Evolutionary conservation across 2,329 filamentous ascomycete species (phyloP).

Genomic region (Nannizzia gypsea): DNA sequence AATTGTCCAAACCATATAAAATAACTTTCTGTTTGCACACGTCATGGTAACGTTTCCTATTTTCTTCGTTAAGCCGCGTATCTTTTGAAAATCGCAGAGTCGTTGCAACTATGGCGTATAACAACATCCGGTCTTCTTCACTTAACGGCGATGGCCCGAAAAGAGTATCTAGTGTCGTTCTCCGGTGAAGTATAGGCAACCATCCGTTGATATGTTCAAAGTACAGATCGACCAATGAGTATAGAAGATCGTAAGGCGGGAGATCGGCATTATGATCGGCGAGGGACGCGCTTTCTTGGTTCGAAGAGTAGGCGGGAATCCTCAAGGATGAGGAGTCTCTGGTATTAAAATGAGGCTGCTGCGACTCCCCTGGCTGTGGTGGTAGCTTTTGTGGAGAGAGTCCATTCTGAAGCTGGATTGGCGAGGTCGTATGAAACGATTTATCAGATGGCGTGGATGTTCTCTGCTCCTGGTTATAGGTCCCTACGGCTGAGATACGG

Average conservation of each 20-base stretch:
- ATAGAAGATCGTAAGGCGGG: slow-evolving; percentile 62
- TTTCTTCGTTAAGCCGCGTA: slow-evolving; percentile 58
- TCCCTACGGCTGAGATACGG: slow-evolving; percentile 31
- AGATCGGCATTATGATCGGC: slow-evolving; percentile 51
- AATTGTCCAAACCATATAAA: slow-evolving; percentile 78
- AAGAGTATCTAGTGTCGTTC: slow-evolving; percentile 66
- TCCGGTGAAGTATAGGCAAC: slow-evolving; percentile 82
- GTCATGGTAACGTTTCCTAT: slow-evolving; percentile 62
- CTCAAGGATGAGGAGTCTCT: slow-evolving; percentile 36
- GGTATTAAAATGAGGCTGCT: slow-evolving; percentile 30
- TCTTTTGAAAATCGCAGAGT: slow-evolving; percentile 77
- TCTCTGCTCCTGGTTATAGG: slow-evolving; percentile 38
- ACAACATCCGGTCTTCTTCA: slow-evolving; percentile 67
- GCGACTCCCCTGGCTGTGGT: slow-evolving; percentile 18
- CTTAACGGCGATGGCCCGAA: slow-evolving; percentile 67
- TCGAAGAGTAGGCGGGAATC: slow-evolving; percentile 41
- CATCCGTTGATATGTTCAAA: slow-evolving; percentile 72
- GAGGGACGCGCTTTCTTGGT: slow-evolving; percentile 34
- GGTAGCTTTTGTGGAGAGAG: slow-evolving; percentile 17
- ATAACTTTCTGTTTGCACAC: slow-evolving; percentile 76
- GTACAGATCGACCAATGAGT: slow-evolving; percentile 61
- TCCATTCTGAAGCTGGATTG: slow-evolving; percentile 17
- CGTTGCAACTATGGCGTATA: slow-evolving; percentile 82
- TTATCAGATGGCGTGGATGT: slow-evolving; percentile 27
- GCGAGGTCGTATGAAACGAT: slow-evolving; percentile 21